Evolutionary conservation across 495 filamentous ascomycete genomes (phyloP), one percentile per base, ranked within the genome.

Genomic region (Astrothelium subdiscretum): DNA sequence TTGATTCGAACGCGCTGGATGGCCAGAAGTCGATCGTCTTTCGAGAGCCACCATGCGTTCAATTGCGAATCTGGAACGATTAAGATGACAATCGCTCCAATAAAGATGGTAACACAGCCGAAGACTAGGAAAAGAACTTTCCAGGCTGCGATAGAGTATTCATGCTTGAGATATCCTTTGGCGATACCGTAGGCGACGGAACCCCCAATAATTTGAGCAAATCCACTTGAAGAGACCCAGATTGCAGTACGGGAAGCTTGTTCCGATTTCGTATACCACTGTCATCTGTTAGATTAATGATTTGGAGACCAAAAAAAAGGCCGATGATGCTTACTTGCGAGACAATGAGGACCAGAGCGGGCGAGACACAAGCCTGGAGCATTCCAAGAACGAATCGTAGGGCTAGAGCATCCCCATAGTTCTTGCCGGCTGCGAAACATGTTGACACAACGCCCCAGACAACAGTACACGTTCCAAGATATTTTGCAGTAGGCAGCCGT

Each of bases 141-240:
- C 64, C 66, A 68, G 27, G 43, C 27, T 4, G 59, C 57, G 32
- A 65, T 44, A 22, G 32, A 31, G 2, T 40, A 40, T 10, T 59
- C 48, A 42, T 60, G 58, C 58, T 61, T 61, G 6, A 48, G 20
- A 48, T 48, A 5, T 15, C 43, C n/a, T 48, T 48, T 48, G 22
- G 57, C 51, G 10, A 67, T 29, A n/a, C 67, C 67, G 32, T 64
- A 68, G 8, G 62, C 42, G 2, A 64, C 24, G 22, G 38, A 40
- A 3, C 65, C 62, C 12, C 67, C 67, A 27, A 68, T 52, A 6
- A 68, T 57, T 62, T 65, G 58, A 65, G 60, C 59, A 31, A 65
- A 32, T 22, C 32, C n/a, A 65, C 60, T 8, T 52, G 51, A 24
- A 26, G 59, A 5, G 61, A 61, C 26, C 63, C 43, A 48, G 0